phyloP scores from a whole-genome alignment of 768 basidiomycete genomes.

The Rhodotorula taiwanensis region DNA sequence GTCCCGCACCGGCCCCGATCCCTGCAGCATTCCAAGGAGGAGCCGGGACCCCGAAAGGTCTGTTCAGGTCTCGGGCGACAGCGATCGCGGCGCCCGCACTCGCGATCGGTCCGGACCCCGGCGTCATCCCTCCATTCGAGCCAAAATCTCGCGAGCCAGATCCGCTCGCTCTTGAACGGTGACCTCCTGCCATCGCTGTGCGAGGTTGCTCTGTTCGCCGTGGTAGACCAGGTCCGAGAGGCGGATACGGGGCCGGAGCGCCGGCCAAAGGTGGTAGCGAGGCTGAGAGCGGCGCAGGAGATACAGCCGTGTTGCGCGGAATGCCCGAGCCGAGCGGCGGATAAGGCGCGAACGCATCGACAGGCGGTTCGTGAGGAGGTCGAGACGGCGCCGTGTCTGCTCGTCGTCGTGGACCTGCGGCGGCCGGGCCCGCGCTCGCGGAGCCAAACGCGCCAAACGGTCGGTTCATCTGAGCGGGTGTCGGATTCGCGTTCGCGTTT shows the following conservation, averaged over 20 bases:
- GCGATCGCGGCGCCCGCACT: neutral
- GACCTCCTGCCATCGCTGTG: too few relatives aligned
- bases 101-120: neutral
- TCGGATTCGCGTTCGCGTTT: too few relatives aligned
- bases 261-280: neutral
- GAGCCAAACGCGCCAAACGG: constrained; percentile 4
- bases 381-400: constrained; percentile 28
- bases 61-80: neutral
- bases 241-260: neutral
- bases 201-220: neutral
- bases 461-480: constrained; percentile 4
- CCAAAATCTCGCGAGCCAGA: too few relatives aligned
- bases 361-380: neutral
- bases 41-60: constrained; percentile 4
- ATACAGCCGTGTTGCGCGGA: neutral
- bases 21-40: too few relatives aligned
- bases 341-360: neutral
- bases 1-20: constrained; percentile 4
- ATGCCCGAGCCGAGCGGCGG: constrained; percentile 10
- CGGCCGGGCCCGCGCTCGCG: neutral
- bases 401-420: constrained; percentile 3
- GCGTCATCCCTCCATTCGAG: too few relatives aligned
- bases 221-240: constrained; percentile 2
- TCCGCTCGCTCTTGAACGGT: too few relatives aligned
- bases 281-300: too few relatives aligned